Base-by-base conservation (phyloP, 768 basidiomycete genomes). In the Lactarius akahatsu region DNA sequence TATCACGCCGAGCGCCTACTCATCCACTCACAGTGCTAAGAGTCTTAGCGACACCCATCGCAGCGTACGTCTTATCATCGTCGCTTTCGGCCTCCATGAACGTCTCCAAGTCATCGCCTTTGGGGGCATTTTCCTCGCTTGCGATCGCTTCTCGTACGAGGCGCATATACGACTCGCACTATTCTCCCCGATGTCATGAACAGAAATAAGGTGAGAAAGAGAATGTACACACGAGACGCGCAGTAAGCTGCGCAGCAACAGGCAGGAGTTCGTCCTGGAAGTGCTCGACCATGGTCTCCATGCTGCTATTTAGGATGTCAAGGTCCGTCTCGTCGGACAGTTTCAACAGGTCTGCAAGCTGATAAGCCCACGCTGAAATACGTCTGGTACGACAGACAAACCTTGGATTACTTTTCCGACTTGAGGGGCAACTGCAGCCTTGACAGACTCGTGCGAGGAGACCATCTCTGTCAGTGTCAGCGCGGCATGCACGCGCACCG, bases 321-420 rank as follows among this genome's bases (percentile, higher is more conserved):
- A 96, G 78, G 74, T 96, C 94, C 55, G 92, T 93, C 77, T 95
- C 91, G 74, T 94, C 91, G n/a, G 91, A 87, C 54, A 96, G 81
- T 75, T 92, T 92, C 71, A 95, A 83, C n/a, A 95, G 80, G 74
- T 91, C 92, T 92, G 67, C 16, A n/a, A 1, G 50, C 26, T 40
- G 38, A 28, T 66, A 36, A 66, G 61, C 4, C 11, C 36, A 32
- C 28, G 34, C 40, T 41, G 6, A 7, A 34, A 36, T 15, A 20
- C 15, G 13, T 66, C 20, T 26, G 23, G 38, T 34, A 30, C 11
- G 41, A 20, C 15, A 38, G 38, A 26, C 40, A 63, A 65, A 89
- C 91, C 89, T 80, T 94, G 91, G 65, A 96, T 86, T 74, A 96
- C 91, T 75, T 94, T 91, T 58, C 88, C 92, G 47, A 94, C 89